Percentiles rank a stretch among this genome's conserved stretches.
phyloP scores from a whole-genome alignment of 495 filamentous ascomycete genomes.

The Annulohypoxylon bovei region DNA sequence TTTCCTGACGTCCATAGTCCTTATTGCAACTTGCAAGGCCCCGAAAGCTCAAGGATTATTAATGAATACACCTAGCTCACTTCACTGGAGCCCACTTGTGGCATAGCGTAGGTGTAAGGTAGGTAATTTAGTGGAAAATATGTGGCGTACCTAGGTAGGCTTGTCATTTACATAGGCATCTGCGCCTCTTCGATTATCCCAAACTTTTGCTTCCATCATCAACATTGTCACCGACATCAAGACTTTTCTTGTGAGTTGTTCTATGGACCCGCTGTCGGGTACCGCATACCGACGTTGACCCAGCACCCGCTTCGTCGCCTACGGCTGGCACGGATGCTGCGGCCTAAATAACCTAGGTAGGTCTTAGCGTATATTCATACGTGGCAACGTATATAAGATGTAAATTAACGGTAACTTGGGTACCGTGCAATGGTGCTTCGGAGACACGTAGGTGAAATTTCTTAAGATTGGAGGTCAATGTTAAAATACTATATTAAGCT shows the following conservation, averaged over 20 bases:
- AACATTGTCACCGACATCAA: neutral
- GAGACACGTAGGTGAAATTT: neutral
- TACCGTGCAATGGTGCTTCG: neutral
- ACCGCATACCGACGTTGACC: neutral
- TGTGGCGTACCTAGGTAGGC: no score
- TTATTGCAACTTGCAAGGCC: no score
- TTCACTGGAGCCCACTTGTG: no score
- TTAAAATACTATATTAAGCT: neutral
- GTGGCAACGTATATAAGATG: neutral
- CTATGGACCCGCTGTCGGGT: neutral
- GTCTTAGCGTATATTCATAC: neutral
- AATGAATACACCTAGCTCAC: no score
- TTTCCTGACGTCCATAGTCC: no score
- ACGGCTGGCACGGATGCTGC: neutral
- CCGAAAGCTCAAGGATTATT: no score
- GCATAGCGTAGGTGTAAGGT: no score
- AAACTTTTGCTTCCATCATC: neutral
- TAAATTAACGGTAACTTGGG: neutral
- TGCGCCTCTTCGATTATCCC: no score
- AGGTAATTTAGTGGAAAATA: no score
- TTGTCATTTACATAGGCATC: no score
- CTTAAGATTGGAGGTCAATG: neutral
- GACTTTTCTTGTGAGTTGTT: neutral
- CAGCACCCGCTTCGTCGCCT: neutral
- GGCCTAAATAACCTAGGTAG: neutral